Base-by-base conservation (phyloP, 2,329 filamentous ascomycete species). In the Pyricularia sp. region DNA sequence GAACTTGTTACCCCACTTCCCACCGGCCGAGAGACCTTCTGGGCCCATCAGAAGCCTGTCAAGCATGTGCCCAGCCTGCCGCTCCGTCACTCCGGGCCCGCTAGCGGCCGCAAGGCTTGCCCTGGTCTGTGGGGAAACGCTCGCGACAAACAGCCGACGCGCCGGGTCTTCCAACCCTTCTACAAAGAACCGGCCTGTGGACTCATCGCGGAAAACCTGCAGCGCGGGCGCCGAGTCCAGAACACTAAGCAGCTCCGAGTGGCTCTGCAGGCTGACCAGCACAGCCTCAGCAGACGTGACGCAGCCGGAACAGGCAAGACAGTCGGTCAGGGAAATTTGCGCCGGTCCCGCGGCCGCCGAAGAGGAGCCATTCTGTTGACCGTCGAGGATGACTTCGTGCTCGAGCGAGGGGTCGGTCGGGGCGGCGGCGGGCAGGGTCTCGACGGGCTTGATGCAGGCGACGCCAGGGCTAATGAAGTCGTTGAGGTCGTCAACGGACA, bases 381-480 rank as follows among this genome's bases (percentile, higher is more conserved):
- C 94, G 83, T 97, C 95, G 73, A 94, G 94, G 69, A 94, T 94
- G 72, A 98, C 94, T 86, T 98, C 93, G 80, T 94, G 91, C 73
- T 86, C 84, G 75, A 83, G 79, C 65, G 75, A 71, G 72, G 75
- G 71, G 70, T 70, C 64, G 67, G 59, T 28, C 71, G 72, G 59
- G 77, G 86, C 81, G 72, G 86, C 84, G 66, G 85, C 80, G 2
- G 95, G 94, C 17, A 99, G 87, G 2, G 93, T 96, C 79, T 99
- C 95, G 77, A 99, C 86, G 31, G 95, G 95, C 77, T 99, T 98
- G 80, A 99, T 98, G 81, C 95, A 99, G 71, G 95, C 95, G 76
- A 99, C 94, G 71, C 94, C 94, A 17, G 95, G 95, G 69, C 92
- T 95, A 78, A 99, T 99, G 82, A 99, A 99, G 84, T 99, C 95